These are phyloP conservation scores for Penicillium waksmanii DNA, from an alignment of 495 filamentous ascomycete species.

Conservation along the genomic window DNA sequence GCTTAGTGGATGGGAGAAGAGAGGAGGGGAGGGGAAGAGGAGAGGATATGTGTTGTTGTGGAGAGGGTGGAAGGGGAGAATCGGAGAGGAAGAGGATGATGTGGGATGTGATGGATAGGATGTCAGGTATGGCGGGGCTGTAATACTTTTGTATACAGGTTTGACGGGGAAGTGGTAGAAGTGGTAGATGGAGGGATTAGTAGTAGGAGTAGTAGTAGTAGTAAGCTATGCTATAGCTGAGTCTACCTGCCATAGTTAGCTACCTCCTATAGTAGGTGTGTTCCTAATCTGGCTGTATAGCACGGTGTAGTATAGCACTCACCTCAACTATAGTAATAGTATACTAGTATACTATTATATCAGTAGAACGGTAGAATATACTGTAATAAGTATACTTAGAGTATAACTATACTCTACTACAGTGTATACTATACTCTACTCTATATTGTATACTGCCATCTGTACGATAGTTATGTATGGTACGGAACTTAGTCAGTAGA, in stretches of 20 bases:
- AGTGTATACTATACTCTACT: no score
- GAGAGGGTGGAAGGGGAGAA: neutral
- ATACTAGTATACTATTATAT: neutral
- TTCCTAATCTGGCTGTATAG: no score
- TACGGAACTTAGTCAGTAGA: constrained; percentile 19
- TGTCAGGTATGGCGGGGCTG: constrained; percentile 12
- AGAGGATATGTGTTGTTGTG: constrained; percentile 1
- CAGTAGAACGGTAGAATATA: no score
- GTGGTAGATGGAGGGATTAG: neutral
- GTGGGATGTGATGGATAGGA: no score
- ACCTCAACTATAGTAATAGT: neutral
- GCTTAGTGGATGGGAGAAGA: constrained; percentile 1
- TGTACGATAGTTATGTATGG: neutral
- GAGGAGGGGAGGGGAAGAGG: neutral
- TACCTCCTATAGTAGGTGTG: no score
- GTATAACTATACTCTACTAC: neutral
- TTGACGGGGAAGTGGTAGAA: no score
- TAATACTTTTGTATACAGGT: constrained; percentile 6
- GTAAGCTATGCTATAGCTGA: no score
- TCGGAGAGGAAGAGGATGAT: neutral
- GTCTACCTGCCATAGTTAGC: no score
- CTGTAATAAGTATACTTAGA: neutral
- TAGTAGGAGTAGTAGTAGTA: neutral
- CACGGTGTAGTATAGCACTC: neutral
- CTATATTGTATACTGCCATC: no score